These are phyloP conservation scores for Lathyrus sativus DNA, from an alignment of 306 rosid genomes.

Conservation along the genomic window DNA sequence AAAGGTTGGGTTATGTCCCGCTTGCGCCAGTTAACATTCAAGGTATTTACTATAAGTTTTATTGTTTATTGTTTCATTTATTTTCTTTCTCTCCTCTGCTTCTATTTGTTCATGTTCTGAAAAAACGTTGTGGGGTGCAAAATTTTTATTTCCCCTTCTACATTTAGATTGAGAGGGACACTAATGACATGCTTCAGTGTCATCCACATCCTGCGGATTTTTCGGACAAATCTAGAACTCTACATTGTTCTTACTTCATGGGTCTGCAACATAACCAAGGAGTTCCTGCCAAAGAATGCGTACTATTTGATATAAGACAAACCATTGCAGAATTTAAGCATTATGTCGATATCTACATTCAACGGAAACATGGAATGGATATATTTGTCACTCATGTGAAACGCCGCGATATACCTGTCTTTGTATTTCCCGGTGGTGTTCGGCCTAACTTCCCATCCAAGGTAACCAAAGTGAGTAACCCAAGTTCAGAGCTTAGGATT, in stretches of 20 bases:
- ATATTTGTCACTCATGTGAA: conserved; percentile 74
- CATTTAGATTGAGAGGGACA: conserved; percentile 80
- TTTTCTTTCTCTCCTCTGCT: conserved; percentile 14
- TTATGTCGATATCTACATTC: conserved; percentile 56
- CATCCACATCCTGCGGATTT: conserved; percentile 94
- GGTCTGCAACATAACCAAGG: conserved; percentile 91
- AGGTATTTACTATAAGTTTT: conserved; percentile 57
- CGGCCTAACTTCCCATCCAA: conserved; percentile 70
- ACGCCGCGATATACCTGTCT: conserved; percentile 71
- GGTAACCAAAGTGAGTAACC: conserved; percentile 67
- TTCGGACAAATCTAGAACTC: conserved; percentile 68
- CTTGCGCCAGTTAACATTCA: conserved; percentile 82
- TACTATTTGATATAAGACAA: conserved; percentile 69
- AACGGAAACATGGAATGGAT: conserved; percentile 76
- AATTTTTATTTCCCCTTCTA: background rate
- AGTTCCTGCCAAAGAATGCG: conserved; percentile 57
- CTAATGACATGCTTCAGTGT: conserved; percentile 80
- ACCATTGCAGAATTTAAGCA: conserved; percentile 79
- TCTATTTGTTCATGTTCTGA: background rate
- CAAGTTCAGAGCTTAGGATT: conserved; percentile 56
- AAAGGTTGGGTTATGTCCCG: conserved; percentile 99
- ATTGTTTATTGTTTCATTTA: conserved; percentile 12
- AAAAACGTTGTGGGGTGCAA: background rate
- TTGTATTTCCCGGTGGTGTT: conserved; percentile 78
- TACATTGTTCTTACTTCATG: conserved; percentile 78